A percentile compares a stretch with the other conserved stretches of the same genome.
Conservation (phyloP, 2,329 filamentous ascomycete genomes). For the Fusarium succisae region DNA sequence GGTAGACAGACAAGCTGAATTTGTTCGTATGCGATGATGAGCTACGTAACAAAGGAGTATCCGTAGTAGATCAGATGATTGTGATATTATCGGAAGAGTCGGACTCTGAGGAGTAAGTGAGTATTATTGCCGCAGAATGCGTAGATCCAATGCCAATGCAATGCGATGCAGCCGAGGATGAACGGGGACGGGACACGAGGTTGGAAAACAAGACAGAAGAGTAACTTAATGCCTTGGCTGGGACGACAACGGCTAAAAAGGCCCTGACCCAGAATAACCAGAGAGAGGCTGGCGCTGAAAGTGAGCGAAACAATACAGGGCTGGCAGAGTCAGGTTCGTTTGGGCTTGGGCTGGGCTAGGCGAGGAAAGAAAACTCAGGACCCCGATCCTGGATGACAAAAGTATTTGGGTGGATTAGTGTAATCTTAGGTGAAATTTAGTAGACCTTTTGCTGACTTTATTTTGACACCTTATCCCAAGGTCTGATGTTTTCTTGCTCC, state of each 20-base stretch:
- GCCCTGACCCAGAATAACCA: not conserved
- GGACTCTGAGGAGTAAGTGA: not conserved
- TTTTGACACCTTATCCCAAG: not conserved
- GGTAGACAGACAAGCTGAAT: constrained; percentile 14
- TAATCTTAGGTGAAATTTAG: fast-evolving
- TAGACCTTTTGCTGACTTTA: fast-evolving
- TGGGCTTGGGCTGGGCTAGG: constrained; percentile 3
- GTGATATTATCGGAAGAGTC: constrained; percentile 20
- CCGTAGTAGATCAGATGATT: constrained; percentile 5
- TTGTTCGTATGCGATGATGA: constrained; percentile 8
- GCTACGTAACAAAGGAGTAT: constrained; percentile 7
- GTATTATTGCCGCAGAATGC: constrained; percentile 2
- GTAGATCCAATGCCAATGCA: constrained; percentile 5
- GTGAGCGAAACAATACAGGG: constrained; percentile 16
- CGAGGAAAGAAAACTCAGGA: not conserved
- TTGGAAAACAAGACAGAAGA: constrained; percentile 9
- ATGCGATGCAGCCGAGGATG: constrained; percentile 3
- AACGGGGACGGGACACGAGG: not conserved
- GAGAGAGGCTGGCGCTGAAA: constrained; percentile 23
- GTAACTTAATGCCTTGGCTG: constrained; percentile 10
- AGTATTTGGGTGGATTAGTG: fast-evolving
- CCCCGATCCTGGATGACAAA: fast-evolving
- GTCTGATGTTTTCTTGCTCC: not conserved
- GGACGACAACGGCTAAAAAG: constrained; percentile 26
- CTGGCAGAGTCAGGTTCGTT: constrained; percentile 1